phyloP scores from a whole-genome alignment of 2,329 filamentous ascomycete genomes.

The Tympanopsis confertula region DNA sequence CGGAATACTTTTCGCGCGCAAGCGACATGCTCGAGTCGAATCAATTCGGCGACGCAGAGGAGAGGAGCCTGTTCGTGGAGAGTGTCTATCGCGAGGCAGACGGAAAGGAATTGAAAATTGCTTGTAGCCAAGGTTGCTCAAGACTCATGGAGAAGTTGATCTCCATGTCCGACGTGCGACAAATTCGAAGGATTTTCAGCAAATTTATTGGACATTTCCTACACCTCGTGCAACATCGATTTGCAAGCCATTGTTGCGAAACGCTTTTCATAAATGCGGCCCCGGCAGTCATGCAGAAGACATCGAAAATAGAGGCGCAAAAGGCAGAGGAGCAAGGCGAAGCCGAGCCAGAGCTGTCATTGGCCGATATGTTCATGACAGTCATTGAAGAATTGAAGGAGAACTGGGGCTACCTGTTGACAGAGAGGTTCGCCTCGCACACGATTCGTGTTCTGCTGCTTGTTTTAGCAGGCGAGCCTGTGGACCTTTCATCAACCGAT shows the following conservation, averaged over 20 bases:
- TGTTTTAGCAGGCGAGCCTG: constrained; percentile 70
- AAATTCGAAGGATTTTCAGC: constrained; percentile 78
- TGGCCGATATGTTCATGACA: constrained; percentile 76
- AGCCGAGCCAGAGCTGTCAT: constrained; percentile 42
- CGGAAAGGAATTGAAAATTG: constrained; percentile 91
- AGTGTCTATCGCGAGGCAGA: constrained; percentile 78
- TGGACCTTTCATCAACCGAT: constrained; percentile 58
- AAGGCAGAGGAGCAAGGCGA: constrained; percentile 30
- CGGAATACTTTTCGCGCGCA: constrained; percentile 86
- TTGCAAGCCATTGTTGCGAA: constrained; percentile 95
- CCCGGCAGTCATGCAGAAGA: constrained; percentile 65
- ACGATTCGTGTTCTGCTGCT: constrained; percentile 76
- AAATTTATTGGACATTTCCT: constrained; percentile 81
- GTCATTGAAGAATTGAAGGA: constrained; percentile 81
- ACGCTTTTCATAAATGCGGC: constrained; percentile 79
- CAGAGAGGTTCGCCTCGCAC: constrained; percentile 82
- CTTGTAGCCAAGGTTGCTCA: constrained; percentile 90
- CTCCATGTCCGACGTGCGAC: constrained; percentile 61
- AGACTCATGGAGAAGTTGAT: constrained; percentile 86
- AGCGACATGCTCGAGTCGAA: constrained; percentile 85
- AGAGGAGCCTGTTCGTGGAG: constrained; percentile 59
- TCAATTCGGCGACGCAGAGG: constrained; percentile 69
- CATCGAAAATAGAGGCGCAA: constrained; percentile 9
- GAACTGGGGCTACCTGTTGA: constrained; percentile 71
- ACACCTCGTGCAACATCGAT: constrained; percentile 84